Evolutionary conservation across 257 asterid genomes (phyloP).

Genomic region (Solanum sejunctum): DNA sequence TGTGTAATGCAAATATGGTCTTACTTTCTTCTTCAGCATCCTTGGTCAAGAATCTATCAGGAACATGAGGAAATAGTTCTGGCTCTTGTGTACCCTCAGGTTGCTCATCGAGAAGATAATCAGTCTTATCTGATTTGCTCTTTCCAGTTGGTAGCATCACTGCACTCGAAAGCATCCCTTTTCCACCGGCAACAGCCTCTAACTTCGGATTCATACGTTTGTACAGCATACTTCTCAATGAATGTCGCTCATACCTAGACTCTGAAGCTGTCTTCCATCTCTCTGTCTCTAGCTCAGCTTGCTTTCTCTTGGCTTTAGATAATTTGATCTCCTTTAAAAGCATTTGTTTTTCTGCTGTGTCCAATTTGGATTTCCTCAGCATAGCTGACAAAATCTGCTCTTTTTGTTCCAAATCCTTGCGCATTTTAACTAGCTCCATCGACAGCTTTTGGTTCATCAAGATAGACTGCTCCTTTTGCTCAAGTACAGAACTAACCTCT

Average conservation of each 20-base stretch:
- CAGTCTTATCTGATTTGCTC: constrained; percentile 3
- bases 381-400: constrained; percentile 82
- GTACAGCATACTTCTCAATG: constrained; percentile 51
- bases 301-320: constrained; percentile 46
- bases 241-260: constrained; percentile 40
- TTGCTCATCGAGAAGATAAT: constrained; percentile 14
- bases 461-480: constrained; percentile 59
- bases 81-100: constrained; percentile 16
- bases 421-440: constrained; percentile 51
- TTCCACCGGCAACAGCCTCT: constrained; percentile 23
- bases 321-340: constrained; percentile 56
- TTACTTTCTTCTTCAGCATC: constrained; percentile 43
- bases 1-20: background rate
- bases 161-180: constrained; percentile 15
- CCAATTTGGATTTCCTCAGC: constrained; percentile 72
- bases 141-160: constrained; percentile 9
- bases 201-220: constrained; percentile 33
- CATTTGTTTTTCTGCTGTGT: constrained; percentile 60
- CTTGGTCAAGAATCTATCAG: constrained; percentile 23
- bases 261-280: constrained; percentile 32
- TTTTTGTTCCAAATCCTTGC: constrained; percentile 62
- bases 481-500: constrained; percentile 47
- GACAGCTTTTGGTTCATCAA: constrained; percentile 58
- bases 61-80: constrained; percentile 14
- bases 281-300: constrained; percentile 41